Base-by-base conservation (phyloP, 108 stramenopile genomes). In the Cyclotella baltica region DNA sequence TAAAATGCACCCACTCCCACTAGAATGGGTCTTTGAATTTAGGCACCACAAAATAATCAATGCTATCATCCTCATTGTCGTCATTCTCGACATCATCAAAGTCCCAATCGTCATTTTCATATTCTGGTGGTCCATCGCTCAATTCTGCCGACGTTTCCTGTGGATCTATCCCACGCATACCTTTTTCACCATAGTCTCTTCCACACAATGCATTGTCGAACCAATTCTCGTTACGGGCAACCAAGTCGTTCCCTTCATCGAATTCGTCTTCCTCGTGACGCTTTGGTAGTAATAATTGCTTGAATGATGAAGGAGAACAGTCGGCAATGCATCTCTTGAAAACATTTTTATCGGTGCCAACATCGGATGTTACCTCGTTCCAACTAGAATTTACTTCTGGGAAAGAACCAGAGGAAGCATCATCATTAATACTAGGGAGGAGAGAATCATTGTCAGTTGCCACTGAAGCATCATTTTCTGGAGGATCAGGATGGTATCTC, bases 81-180 rank as follows among this genome's bases (percentile, higher is more conserved):
- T n/a, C n/a, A n/a, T n/a, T n/a, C n/a, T n/a, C n/a, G n/a, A n/a
- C n/a, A n/a, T n/a, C 59, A 61, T 33, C 59, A 61, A 56, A 56
- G 55, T 56, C 55, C 55, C 59, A 61, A 34, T 31, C 59, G n/a
- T 52, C n/a, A 48, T 48, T 48, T n/a, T 48, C 47, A 6, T 48
- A 48, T 16, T 48, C 47, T 48, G 47, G n/a, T 2, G 18, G 47
- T n/a, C 47, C 47, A 48, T 48, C n/a, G 47, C 47, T 48, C 18
- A 48, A 48, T 1, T 16, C 18, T n/a, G n/a, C n/a, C n/a, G n/a
- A n/a, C n/a, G n/a, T n/a, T n/a, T n/a, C n/a, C n/a, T n/a, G n/a
- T 6, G 47, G 47, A 16, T 16, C 18, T 6, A 48, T n/a, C n/a
- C 47, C n/a, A n/a, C 47, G 2, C 2, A 48, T n/a, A 48, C n/a